Evolutionary conservation across 768 basidiomycete species (phyloP).

Genomic region (Boletus speciosus): DNA sequence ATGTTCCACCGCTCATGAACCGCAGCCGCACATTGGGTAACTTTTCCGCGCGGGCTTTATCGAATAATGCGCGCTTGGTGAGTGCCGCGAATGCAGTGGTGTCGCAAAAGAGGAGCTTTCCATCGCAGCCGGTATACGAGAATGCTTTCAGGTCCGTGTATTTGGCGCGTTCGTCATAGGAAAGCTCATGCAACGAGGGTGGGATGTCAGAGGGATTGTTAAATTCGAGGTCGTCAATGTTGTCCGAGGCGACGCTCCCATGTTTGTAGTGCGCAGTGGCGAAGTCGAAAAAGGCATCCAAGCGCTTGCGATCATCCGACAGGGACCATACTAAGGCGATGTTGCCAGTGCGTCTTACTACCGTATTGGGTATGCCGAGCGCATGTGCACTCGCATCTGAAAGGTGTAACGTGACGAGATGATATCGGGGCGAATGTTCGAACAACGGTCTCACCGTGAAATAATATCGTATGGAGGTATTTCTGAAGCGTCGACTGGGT

Average conservation of each 20-base stretch:
- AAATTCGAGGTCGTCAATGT: slow-evolving; percentile 18
- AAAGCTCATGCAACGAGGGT: slow-evolving; percentile 10
- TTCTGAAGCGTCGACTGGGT: slow-evolving; percentile 6
- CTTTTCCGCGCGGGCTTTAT: slow-evolving; percentile 6
- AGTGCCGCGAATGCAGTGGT: slow-evolving; percentile 1
- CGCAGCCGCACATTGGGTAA: slow-evolving; percentile 16
- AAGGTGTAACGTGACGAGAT: background rate
- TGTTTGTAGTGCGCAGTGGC: slow-evolving; percentile 13
- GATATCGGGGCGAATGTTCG: background rate
- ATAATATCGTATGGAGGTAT: slow-evolving; percentile 20
- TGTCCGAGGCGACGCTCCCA: slow-evolving; percentile 14
- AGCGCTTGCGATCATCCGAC: slow-evolving; percentile 7
- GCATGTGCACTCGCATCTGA: slow-evolving; percentile 3
- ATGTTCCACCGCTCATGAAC: slow-evolving; percentile 17
- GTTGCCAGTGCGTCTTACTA: background rate
- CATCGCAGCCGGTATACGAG: slow-evolving; percentile 5
- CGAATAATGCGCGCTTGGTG: slow-evolving; percentile 16
- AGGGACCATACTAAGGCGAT: background rate
- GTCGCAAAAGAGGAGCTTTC: slow-evolving; percentile 13
- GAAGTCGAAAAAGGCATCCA: slow-evolving; percentile 17
- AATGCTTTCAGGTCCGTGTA: slow-evolving; percentile 11
- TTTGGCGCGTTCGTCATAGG: slow-evolving; percentile 7
- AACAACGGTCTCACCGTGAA: slow-evolving; percentile 11
- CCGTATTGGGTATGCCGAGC: slow-evolving; percentile 9
- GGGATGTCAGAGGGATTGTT: slow-evolving; percentile 3